A percentile compares a stretch with the other conserved stretches of the same genome.
phyloP scores from a whole-genome alignment of 1,284 basidiomycete genomes.

The Phellopilus nigrolimitatus region DNA sequence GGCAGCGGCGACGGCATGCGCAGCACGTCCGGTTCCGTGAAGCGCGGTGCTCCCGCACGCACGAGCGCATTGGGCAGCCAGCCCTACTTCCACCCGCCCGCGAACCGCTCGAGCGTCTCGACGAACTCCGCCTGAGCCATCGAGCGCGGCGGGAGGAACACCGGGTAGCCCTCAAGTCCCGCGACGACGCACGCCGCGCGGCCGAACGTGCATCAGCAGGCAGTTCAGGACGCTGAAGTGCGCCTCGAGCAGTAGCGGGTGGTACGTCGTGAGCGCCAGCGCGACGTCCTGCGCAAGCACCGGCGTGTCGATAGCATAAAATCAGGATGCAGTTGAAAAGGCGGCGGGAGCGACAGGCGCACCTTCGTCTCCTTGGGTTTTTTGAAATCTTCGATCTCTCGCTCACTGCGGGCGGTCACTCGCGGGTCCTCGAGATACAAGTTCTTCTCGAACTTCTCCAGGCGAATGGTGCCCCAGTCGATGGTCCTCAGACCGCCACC shows the following conservation, averaged over 20 bases:
- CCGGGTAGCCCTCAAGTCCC: slow-evolving; percentile 74
- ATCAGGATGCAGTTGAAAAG: background rate
- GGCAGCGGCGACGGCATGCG: slow-evolving; percentile 13
- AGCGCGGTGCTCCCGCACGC: slow-evolving; percentile 8
- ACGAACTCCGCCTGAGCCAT: slow-evolving; percentile 83
- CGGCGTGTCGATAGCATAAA: too few species aligned
- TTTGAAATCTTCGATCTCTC: slow-evolving; percentile 87
- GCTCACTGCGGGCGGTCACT: slow-evolving; percentile 74
- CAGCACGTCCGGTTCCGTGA: too few species aligned
- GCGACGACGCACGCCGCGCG: slow-evolving; percentile 64
- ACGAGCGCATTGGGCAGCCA: slow-evolving; percentile 11
- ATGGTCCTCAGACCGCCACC: slow-evolving; percentile 81
- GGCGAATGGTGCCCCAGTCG: slow-evolving; percentile 75
- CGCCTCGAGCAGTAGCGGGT: too few species aligned
- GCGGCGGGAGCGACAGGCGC: slow-evolving; percentile 17
- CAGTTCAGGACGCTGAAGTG: too few species aligned
- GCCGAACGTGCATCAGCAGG: slow-evolving; percentile 57
- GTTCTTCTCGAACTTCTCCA: slow-evolving; percentile 91
- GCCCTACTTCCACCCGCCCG: slow-evolving; percentile 51
- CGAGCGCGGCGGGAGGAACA: slow-evolving; percentile 71
- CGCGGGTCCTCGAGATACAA: slow-evolving; percentile 94
- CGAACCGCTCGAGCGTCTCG: slow-evolving; percentile 73
- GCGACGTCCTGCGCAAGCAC: too few species aligned
- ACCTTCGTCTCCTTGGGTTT: slow-evolving; percentile 86
- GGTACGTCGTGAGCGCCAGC: too few species aligned